Evolutionary conservation across 2,329 filamentous ascomycete genomes (phyloP).

Genomic region (Xylaria sp.): DNA sequence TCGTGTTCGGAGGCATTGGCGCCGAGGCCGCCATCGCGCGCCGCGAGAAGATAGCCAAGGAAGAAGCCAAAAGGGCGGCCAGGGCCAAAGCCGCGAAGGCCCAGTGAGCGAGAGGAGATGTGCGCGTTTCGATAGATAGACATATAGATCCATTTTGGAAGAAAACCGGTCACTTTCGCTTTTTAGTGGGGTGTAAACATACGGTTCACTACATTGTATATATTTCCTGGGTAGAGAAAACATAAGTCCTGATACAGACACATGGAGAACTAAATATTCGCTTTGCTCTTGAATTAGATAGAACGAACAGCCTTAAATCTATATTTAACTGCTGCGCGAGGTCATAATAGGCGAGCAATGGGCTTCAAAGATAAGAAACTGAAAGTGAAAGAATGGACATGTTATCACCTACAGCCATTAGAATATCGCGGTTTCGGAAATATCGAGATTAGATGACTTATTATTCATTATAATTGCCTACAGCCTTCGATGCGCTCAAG

Average conservation of each 20-base stretch:
- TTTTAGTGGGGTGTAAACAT: background rate
- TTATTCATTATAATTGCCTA: background rate
- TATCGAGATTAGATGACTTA: too few relatives aligned
- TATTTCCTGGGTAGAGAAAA: background rate
- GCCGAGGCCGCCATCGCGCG: constrained; percentile 86
- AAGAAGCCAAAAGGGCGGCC: constrained; percentile 66
- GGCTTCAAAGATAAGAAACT: background rate
- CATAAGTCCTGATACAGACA: background rate
- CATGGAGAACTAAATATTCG: background rate
- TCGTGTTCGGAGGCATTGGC: constrained; percentile 96
- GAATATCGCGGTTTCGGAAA: too few relatives aligned
- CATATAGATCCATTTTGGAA: background rate
- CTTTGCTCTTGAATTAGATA: background rate
- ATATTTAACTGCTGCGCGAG: too few relatives aligned
- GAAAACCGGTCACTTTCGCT: background rate
- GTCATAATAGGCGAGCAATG: background rate
- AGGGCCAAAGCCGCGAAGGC: constrained; percentile 50
- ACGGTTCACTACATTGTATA: background rate
- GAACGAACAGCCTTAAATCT: too few relatives aligned
- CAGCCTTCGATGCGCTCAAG: background rate
- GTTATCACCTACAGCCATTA: background rate
- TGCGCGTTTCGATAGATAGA: background rate
- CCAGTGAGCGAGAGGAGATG: constrained; percentile 26
- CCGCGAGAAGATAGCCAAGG: constrained; percentile 85
- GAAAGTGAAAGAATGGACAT: background rate